Evolutionary conservation across 768 basidiomycete species (phyloP), one percentile per base, ranked within the genome.

Genomic region (Austroboletus festivus): DNA sequence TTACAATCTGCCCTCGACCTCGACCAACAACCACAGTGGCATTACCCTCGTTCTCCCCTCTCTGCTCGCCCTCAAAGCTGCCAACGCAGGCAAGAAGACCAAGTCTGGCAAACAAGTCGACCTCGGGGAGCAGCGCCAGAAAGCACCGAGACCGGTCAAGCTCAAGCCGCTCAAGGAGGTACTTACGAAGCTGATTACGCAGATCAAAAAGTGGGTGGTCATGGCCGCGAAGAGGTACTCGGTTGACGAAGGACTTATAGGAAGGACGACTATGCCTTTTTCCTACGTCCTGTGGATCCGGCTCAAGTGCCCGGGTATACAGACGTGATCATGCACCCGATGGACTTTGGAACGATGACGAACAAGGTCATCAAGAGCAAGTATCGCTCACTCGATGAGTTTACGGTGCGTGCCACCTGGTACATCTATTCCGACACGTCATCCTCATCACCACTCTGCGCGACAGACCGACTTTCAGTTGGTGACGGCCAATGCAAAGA

Each of bases 291-390:
- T 2, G 89, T 91, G 6, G 75, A 89, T 62, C 63, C 67, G 1
- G 63, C 70, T 2, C 74, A 78, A 54, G 82, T 88, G 0, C 76
- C 82, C 11, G 81, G 81, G 1, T 86, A 86, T 54, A 48, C 71
- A 12, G 81, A 86, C 72, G 70, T 83, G 41, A 81, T 98, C 43
- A 84, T 86, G 57, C 74, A 76, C 18, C 93, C 94, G 7, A 98
- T 97, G 93, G 93, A 97, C 60, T 74, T 98, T 47, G 88, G 89
- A 0, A 93, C 93, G 0, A 87, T 98, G 73, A 69, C 83, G 18
- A 71, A 73, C 46, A 95, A 93, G 68, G 86, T 93, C 38, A 76
- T 76, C 49, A 79, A 71, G 59, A 86, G 87, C 5, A 81, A 79
- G 52, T 95, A 95, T 65, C 77, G 84, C 18, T 86, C 85, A 3